Percentiles rank a stretch among this genome's conserved stretches.
phyloP scores from a whole-genome alignment of 2,329 filamentous ascomycete species.

The Calycina herbarum region DNA sequence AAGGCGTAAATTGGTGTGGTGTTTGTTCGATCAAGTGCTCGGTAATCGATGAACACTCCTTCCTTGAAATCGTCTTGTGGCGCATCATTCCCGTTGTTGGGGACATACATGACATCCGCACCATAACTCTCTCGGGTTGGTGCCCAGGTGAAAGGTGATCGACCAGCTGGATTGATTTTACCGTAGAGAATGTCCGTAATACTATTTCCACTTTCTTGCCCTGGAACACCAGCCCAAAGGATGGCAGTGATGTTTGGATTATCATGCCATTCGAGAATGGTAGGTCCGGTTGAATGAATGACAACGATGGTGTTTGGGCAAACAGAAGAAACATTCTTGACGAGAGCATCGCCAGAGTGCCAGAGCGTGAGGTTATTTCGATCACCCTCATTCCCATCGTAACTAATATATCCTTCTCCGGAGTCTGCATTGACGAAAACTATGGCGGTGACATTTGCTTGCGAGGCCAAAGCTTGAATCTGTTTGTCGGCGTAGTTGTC shows the following conservation, averaged over 20 bases:
- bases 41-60: conserved; percentile 81
- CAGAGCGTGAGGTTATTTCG: conserved; percentile 91
- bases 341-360: conserved; percentile 76
- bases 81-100: conserved; percentile 65
- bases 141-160: conserved; percentile 80
- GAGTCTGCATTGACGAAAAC: conserved; percentile 88
- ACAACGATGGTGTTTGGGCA: conserved; percentile 92
- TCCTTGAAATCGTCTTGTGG: conserved; percentile 76
- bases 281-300: conserved; percentile 81
- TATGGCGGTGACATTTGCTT: conserved; percentile 68
- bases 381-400: conserved; percentile 84
- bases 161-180: conserved; percentile 72
- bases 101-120: conserved; percentile 46
- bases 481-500: conserved; percentile 69
- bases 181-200: conserved; percentile 84
- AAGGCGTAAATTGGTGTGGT: conserved; percentile 77
- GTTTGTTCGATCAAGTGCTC: conserved; percentile 65
- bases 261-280: conserved; percentile 73
- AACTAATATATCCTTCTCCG: conserved; percentile 82
- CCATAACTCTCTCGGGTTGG: conserved; percentile 51
- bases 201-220: conserved; percentile 79
- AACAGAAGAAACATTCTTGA: conserved; percentile 73
- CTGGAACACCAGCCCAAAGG: conserved; percentile 77
- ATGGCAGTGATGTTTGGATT: conserved; percentile 81
- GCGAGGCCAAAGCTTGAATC: conserved; percentile 58